Conservation (phyloP, 495 filamentous ascomycete species). For the Clavariopsis aquatica region DNA sequence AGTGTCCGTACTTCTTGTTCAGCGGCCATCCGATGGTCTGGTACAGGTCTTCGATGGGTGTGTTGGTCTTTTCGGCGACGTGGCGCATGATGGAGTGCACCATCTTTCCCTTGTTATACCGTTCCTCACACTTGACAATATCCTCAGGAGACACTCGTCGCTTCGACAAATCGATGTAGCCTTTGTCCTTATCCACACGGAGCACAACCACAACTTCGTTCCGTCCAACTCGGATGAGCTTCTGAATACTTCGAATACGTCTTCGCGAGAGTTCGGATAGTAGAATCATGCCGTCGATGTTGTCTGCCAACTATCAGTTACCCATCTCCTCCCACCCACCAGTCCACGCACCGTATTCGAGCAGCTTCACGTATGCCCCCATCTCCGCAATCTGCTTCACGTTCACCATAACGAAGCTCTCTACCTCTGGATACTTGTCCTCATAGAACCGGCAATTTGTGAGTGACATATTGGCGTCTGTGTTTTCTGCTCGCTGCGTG, state of each 20-base stretch:
- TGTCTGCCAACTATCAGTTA: conserved; percentile 51
- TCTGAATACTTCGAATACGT: conserved; percentile 97
- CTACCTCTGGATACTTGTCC: conserved; percentile 96
- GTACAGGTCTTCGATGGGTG: conserved; percentile 90
- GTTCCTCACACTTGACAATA: conserved; percentile 95
- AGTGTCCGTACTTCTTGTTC: conserved; percentile 95
- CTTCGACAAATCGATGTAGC: conserved; percentile 98
- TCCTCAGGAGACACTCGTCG: conserved; percentile 96
- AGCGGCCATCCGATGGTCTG: conserved; percentile 94
- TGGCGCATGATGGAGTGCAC: conserved; percentile 98
- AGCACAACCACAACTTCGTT: conserved; percentile 99
- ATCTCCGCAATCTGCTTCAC: conserved; percentile 88
- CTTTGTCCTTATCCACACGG: conserved; percentile 98
- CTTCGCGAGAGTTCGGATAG: conserved; percentile 93
- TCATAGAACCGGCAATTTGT: conserved; percentile 99
- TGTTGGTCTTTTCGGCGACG: conserved; percentile 93
- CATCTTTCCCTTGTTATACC: conserved; percentile 99
- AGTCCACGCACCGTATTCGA: conserved; percentile 70
- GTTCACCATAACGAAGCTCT: conserved; percentile 97
- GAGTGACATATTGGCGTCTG: conserved; percentile 73
- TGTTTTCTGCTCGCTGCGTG: background rate
- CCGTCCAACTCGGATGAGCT: conserved; percentile 94
- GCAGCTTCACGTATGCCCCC: conserved; percentile 98
- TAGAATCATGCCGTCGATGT: conserved; percentile 99
- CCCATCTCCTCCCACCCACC: background rate